Percentiles rank a stretch among this genome's conserved stretches.
Evolutionary conservation across 108 stramenopile species (phyloP).

Genomic region (Fragilaria crotonensis): DNA sequence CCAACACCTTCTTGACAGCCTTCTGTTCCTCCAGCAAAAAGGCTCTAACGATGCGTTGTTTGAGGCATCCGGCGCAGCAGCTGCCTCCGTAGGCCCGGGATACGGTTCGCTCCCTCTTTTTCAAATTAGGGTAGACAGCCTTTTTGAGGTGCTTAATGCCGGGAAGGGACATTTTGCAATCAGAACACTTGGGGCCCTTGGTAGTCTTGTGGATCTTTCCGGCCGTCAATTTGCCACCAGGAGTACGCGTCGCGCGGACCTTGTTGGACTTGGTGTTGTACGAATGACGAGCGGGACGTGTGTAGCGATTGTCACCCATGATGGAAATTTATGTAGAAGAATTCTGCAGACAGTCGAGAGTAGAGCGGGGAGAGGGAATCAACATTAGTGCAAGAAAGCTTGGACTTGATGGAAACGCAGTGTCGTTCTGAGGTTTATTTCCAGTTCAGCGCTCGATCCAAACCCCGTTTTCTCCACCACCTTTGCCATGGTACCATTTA

Average conservation of each 20-base stretch:
- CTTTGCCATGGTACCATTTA: too few species aligned
- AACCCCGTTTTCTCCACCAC: too few species aligned
- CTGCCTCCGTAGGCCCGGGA: slow-evolving; percentile 96
- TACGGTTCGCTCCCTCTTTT: slow-evolving; percentile 97
- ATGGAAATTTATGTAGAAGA: slow-evolving; percentile 6
- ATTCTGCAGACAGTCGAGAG: too few species aligned
- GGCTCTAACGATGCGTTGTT: slow-evolving; percentile 92
- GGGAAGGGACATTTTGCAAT: slow-evolving; percentile 77
- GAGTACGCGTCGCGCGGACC: slow-evolving; percentile 74
- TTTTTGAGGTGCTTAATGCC: slow-evolving; percentile 85
- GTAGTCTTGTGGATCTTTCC: slow-evolving; percentile 89
- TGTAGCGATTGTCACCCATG: slow-evolving; percentile 90
- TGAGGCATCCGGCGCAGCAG: slow-evolving; percentile 85
- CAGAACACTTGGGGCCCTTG: slow-evolving; percentile 90
- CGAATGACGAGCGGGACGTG: slow-evolving; percentile 83
- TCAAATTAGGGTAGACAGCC: slow-evolving; percentile 57
- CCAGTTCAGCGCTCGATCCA: too few species aligned
- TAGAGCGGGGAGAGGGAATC: too few species aligned
- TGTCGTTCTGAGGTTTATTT: too few species aligned
- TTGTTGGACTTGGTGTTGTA: slow-evolving; percentile 91
- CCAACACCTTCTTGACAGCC: slow-evolving; percentile 98
- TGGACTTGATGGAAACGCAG: too few species aligned
- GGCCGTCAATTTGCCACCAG: slow-evolving; percentile 84
- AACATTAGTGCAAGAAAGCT: too few species aligned
- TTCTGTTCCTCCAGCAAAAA: slow-evolving; percentile 99